phyloP scores from a whole-genome alignment of 352 stramenopile species.

The Phytopythium litorale region DNA sequence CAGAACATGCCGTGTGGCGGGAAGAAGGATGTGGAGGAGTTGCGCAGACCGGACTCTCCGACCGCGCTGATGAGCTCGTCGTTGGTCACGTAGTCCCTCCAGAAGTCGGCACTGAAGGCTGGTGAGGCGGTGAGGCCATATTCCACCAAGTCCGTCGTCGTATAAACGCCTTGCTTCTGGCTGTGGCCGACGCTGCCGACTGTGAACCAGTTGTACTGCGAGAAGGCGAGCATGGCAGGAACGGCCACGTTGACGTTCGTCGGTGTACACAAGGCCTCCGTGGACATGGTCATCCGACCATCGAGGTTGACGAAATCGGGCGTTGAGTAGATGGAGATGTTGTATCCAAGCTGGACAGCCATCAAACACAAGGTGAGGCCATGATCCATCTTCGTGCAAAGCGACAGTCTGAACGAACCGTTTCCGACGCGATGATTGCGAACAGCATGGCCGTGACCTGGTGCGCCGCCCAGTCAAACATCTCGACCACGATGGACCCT shows the following conservation, averaged over 20 bases:
- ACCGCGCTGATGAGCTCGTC: conserved; percentile 27
- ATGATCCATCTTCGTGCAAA: neutral
- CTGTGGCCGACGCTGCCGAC: conserved; percentile 21
- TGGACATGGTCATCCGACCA: conserved; percentile 25
- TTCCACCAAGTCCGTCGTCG: conserved; percentile 28
- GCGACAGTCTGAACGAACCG: conserved; percentile 15
- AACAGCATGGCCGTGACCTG: conserved; percentile 34
- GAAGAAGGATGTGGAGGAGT: conserved; percentile 17
- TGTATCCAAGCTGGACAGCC: conserved; percentile 9
- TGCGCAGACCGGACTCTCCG: conserved; percentile 3
- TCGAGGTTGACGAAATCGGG: conserved; percentile 2
- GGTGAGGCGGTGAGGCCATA: conserved; percentile 9
- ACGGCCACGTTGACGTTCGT: conserved; percentile 33
- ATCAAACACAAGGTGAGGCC: neutral
- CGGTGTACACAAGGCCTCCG: conserved; percentile 19
- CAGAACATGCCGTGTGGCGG: conserved; percentile 15
- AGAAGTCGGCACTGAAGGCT: conserved; percentile 34
- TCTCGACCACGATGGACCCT: conserved; percentile 40
- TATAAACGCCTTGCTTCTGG: conserved; percentile 31
- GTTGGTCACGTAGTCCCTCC: conserved; percentile 26
- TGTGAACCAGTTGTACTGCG: conserved; percentile 19
- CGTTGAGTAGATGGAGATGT: conserved; percentile 11
- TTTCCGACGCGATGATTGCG: conserved; percentile 40
- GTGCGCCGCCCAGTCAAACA: conserved; percentile 37
- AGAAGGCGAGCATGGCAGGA: conserved; percentile 14